phyloP scores from a whole-genome alignment of 2,329 filamentous ascomycete genomes.

The Nigrospora oryzae region DNA sequence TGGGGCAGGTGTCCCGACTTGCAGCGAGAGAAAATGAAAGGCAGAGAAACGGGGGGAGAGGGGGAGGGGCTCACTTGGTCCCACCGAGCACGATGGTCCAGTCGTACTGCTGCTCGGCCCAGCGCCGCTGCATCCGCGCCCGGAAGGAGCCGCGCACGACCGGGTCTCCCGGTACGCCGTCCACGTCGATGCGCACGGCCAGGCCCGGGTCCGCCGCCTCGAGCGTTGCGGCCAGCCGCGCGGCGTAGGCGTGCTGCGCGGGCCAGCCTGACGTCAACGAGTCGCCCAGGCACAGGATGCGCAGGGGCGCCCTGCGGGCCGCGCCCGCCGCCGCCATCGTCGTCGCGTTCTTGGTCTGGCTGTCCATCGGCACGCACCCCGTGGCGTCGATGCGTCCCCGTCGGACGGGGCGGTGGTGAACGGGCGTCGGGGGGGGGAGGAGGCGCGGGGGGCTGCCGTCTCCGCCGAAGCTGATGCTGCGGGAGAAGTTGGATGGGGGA shows the following conservation, averaged over 20 bases:
- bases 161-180: conserved; percentile 43
- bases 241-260: conserved; percentile 43
- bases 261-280: conserved; percentile 52
- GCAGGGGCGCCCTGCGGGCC: conserved; percentile 24
- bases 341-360: no score
- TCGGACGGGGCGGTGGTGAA: no score
- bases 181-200: conserved; percentile 31
- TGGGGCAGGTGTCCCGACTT: no score
- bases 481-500: no score
- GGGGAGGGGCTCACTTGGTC: conserved; percentile 39
- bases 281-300: conserved; percentile 57
- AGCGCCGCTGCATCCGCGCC: conserved; percentile 18
- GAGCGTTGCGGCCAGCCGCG: conserved; percentile 36
- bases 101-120: conserved; percentile 31
- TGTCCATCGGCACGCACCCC: no score
- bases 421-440: no score
- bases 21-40: no score
- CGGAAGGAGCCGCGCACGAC: conserved; percentile 25
- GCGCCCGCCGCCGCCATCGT: no score
- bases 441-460: no score
- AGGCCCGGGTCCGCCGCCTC: conserved; percentile 33
- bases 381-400: no score
- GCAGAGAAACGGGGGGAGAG: not conserved
- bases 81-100: conserved; percentile 58
- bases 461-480: no score